A percentile compares a stretch with the other conserved stretches of the same genome.
Evolutionary conservation across 2,329 filamentous ascomycete genomes (phyloP).

Genomic region (Blastomyces parvus): DNA sequence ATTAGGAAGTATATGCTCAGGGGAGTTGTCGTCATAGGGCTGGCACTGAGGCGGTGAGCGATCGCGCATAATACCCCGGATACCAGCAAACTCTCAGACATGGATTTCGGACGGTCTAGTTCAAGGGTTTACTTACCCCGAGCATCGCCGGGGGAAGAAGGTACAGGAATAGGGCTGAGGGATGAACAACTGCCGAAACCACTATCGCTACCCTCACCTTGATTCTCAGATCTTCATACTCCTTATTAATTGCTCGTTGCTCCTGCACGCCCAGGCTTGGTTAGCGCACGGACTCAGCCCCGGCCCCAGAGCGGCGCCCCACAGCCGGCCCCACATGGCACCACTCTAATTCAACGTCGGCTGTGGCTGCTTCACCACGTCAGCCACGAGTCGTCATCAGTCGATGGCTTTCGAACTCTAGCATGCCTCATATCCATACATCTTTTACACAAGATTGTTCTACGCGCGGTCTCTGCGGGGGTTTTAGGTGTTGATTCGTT

Average conservation of each 20-base stretch:
- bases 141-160: not conserved
- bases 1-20: not conserved
- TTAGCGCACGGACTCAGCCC: not conserved
- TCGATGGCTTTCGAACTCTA: not conserved
- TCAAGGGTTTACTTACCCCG: not conserved
- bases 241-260: too few relatives aligned
- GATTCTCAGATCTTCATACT: too few relatives aligned
- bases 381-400: not conserved
- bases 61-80: not conserved
- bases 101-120: not conserved
- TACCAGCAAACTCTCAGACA: not conserved
- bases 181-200: not conserved
- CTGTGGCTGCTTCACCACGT: not conserved
- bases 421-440: too few relatives aligned
- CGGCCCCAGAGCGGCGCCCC: not conserved
- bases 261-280: too few relatives aligned
- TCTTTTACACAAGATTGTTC: not conserved
- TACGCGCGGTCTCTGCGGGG: not conserved
- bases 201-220: not conserved
- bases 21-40: not conserved
- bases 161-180: not conserved
- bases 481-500: not conserved
- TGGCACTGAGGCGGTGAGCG: not conserved
- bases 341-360: not conserved
- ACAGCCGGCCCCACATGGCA: not conserved